Evolutionary conservation across 345 rosid species (phyloP).

Genomic region (Combretum micranthum): DNA sequence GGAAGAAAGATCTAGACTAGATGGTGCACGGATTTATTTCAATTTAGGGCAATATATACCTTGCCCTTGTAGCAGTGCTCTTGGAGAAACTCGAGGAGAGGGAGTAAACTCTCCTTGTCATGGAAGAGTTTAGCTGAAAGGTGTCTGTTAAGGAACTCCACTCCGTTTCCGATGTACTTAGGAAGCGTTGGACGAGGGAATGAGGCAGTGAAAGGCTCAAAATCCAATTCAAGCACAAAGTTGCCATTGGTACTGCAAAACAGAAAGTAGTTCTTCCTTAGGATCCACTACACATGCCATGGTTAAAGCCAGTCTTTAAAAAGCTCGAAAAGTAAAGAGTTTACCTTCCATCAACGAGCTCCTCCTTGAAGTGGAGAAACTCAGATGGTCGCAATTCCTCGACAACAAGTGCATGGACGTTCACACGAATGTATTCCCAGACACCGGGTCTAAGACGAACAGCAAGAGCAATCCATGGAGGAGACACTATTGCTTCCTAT

Average conservation of each 20-base stretch:
- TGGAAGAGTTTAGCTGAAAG: constrained; percentile 55
- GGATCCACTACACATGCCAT: background rate
- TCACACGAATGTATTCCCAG: constrained; percentile 28
- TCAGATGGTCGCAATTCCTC: constrained; percentile 76
- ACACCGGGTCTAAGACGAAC: constrained; percentile 33
- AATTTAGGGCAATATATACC: constrained; percentile 15
- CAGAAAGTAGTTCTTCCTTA: background rate
- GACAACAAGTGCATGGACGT: constrained; percentile 64
- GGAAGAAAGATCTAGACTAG: too few species aligned
- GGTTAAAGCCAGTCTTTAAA: background rate
- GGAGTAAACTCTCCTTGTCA: constrained; percentile 50
- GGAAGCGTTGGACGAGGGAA: constrained; percentile 89
- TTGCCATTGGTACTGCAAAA: constrained; percentile 58
- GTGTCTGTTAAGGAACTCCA: constrained; percentile 96
- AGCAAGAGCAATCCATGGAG: constrained; percentile 26
- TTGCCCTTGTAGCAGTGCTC: constrained; percentile 46
- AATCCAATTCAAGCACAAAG: constrained; percentile 87
- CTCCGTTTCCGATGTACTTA: constrained; percentile 87
- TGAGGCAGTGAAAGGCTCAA: constrained; percentile 86
- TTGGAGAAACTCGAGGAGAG: constrained; percentile 42
- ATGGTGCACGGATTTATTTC: background rate
- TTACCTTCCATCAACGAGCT: constrained; percentile 90
- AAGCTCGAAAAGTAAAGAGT: background rate
- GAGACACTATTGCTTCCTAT: constrained; percentile 50
- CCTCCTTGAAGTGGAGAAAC: constrained; percentile 92